A percentile compares a stretch with the other conserved stretches of the same genome.
Evolutionary conservation across 768 basidiomycete genomes (phyloP).

Genomic region (Suillus variegatus): DNA sequence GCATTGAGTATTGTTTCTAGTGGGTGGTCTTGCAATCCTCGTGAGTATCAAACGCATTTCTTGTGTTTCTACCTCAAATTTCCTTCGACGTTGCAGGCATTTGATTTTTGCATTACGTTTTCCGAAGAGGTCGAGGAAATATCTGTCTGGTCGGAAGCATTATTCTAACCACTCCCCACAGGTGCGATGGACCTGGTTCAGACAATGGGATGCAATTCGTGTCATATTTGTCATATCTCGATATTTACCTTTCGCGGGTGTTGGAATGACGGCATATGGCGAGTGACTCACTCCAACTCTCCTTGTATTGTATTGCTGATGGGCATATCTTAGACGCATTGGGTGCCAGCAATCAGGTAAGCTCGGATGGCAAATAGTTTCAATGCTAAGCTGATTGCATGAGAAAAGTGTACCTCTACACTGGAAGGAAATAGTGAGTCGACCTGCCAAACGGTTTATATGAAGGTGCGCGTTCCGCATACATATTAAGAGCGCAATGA

Average conservation of each 20-base stretch:
- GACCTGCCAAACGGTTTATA: background rate
- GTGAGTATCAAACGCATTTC: conserved; percentile 6
- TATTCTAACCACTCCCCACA: background rate
- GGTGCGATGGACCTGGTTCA: conserved; percentile 21
- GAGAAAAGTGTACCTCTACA: conserved; percentile 1
- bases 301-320: background rate
- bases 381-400: conserved; percentile 5
- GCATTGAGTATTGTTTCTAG: conserved; percentile 4
- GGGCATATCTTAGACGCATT: background rate
- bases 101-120: conserved; percentile 13
- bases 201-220: conserved; percentile 17
- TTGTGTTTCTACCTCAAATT: background rate
- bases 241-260: conserved; percentile 20
- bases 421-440: conserved; percentile 15
- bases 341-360: background rate
- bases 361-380: background rate
- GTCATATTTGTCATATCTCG: conserved; percentile 19
- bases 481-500: background rate
- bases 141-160: background rate
- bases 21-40: conserved; percentile 19
- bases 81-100: conserved; percentile 1
- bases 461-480: conserved; percentile 3
- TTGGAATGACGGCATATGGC: conserved; percentile 18
- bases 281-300: background rate
- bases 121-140: conserved; percentile 7